phyloP scores from a whole-genome alignment of 768 basidiomycete species.

The Boletus reticulatus region DNA sequence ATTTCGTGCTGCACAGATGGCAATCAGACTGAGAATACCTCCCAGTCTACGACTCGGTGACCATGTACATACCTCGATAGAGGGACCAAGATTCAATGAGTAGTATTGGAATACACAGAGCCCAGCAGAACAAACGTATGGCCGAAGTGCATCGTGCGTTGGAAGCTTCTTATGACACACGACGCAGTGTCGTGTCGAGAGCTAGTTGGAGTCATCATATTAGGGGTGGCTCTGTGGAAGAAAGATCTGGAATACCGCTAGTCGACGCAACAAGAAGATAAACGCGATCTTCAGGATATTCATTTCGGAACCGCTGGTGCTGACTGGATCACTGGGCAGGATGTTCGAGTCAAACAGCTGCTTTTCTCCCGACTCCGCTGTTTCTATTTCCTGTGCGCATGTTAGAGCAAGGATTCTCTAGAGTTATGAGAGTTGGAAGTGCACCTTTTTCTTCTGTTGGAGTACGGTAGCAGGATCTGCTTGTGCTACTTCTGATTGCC shows the following conservation, averaged over 20 bases:
- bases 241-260: constrained; percentile 42
- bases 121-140: constrained; percentile 66
- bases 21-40: not conserved
- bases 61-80: constrained; percentile 53
- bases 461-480: constrained; percentile 39
- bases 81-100: constrained; percentile 59
- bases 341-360: constrained; percentile 37
- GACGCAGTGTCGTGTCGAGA: constrained; percentile 69
- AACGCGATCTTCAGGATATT: constrained; percentile 66
- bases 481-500: constrained; percentile 46
- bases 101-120: constrained; percentile 74
- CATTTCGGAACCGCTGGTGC: constrained; percentile 34
- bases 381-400: constrained; percentile 3
- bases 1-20: constrained; percentile 59
- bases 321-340: constrained; percentile 58
- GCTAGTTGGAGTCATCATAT: constrained; percentile 29
- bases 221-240: not conserved
- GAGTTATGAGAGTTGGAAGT: not conserved
- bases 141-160: constrained; percentile 60
- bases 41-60: not conserved
- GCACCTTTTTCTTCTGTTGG: constrained; percentile 30
- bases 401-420: not conserved
- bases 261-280: constrained; percentile 60
- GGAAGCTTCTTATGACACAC: constrained; percentile 65
- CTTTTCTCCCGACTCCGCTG: constrained; percentile 46